A percentile compares a stretch with the other conserved stretches of the same genome.
Evolutionary conservation across 345 rosid species (phyloP).

Genomic region (Populus simonii): DNA sequence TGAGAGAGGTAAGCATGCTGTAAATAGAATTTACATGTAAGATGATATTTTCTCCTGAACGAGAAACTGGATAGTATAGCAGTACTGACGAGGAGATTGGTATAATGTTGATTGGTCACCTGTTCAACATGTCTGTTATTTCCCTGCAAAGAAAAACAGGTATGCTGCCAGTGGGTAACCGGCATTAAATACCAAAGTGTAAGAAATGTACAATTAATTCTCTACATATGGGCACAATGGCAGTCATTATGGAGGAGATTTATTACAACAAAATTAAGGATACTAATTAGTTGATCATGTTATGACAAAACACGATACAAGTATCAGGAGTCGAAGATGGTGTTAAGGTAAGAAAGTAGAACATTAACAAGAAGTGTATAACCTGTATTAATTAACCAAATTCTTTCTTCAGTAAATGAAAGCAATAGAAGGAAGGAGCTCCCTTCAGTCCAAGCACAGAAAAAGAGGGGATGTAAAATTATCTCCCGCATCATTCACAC

Average conservation of each 20-base stretch:
- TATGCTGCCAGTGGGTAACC: background rate
- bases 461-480: slow-evolving; percentile 53
- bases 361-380: no score
- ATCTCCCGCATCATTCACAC: slow-evolving; percentile 99
- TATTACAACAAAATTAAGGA: background rate
- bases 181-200: background rate
- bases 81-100: no score
- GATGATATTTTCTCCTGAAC: no score
- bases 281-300: background rate
- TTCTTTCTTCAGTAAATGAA: background rate
- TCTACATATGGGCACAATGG: background rate
- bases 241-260: background rate
- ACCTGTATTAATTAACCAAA: background rate
- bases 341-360: background rate
- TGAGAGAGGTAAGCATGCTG: no score
- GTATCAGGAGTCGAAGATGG: background rate
- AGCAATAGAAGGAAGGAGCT: slow-evolving; percentile 66
- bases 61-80: background rate
- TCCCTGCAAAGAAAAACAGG: background rate
- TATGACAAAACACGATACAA: background rate
- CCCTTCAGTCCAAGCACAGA: slow-evolving; percentile 99
- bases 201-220: background rate
- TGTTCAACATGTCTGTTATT: background rate
- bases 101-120: background rate
- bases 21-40: no score